Evolutionary conservation across 495 filamentous ascomycete species (phyloP), one percentile per base, ranked within the genome.

Genomic region (Pseudomonodictys pantanalensis): DNA sequence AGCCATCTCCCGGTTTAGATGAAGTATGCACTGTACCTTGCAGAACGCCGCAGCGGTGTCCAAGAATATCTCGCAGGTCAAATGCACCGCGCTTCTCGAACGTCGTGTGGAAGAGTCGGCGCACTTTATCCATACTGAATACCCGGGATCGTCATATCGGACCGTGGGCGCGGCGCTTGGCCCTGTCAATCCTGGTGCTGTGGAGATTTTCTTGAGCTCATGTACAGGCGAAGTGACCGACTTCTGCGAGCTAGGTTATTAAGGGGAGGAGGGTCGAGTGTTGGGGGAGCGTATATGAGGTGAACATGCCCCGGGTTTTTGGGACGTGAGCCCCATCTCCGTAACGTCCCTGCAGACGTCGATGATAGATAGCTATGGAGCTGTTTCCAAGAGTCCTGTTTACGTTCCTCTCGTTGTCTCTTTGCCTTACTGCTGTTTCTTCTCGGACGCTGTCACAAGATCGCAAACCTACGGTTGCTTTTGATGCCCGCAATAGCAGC

Each of bases 401-500:
- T 17, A 17, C 22, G 33, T 38, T 47, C 25, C 45, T 68, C n/a
- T 56, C 32, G 3, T 24, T 63, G 17, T 24, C 47, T 33, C 33
- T 56, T 9, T 41, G 62, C 6, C 52, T 60, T 22, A 22, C 48
- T 9, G 22, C 11, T 41, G 38, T 22, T 10, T 45, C 20, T 72
- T 70, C 10, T n/a, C n/a, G n/a, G n/a, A n/a, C n/a, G 44, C 69
- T 35, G 80, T 41, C 78, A 1, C 72, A 86, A 24, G 83, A 81
- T 42, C 83, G 85, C 64, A 76, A 83, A 67, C 69, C 72, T 48
- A 79, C 81, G 35, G 76, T 87, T 62, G 73, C 75, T 28, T 81
- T 82, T 51, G 73, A 75, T 15, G 11, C 41, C 45, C 52, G 39
- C 11, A 66, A 64, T 52, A 72, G 69, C 44, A 64, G 51, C 50